Conservation (phyloP, 495 filamentous ascomycete genomes). For the Tuber indicum region DNA sequence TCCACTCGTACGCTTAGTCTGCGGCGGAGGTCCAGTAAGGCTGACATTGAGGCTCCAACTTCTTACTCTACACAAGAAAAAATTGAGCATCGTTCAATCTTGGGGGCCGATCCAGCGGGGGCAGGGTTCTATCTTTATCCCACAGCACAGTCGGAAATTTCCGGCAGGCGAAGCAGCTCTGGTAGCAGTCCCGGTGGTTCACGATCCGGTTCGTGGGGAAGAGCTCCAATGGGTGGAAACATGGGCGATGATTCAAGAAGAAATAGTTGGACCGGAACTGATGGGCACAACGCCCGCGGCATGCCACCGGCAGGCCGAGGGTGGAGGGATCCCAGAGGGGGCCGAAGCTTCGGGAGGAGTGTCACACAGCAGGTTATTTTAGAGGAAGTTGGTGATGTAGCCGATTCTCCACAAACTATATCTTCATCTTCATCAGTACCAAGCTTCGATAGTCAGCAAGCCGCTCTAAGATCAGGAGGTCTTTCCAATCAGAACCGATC, state of each 20-base stretch:
- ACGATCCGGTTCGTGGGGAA: slow-evolving; percentile 11
- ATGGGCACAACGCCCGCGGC: slow-evolving; percentile 13
- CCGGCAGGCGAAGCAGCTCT: slow-evolving; percentile 4
- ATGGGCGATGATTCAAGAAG: slow-evolving; percentile 21
- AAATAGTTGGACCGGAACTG: slow-evolving; percentile 16
- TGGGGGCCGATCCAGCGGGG: slow-evolving; percentile 39
- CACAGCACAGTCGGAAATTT: slow-evolving; percentile 13
- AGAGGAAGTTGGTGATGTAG: slow-evolving; percentile 33
- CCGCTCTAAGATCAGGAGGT: background rate
- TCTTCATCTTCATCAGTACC: background rate
- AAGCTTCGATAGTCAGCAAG: background rate
- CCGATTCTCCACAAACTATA: slow-evolving; percentile 14
- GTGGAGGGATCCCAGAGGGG: slow-evolving; percentile 33
- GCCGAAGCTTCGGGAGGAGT: slow-evolving; percentile 28
- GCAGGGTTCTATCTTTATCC: slow-evolving; percentile 40
- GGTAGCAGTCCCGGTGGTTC: slow-evolving; percentile 10
- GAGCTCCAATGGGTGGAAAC: slow-evolving; percentile 6
- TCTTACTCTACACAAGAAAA: slow-evolving; percentile 34
- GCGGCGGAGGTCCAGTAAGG: slow-evolving; percentile 23
- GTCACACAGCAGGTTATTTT: slow-evolving; percentile 33
- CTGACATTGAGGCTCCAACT: slow-evolving; percentile 12
- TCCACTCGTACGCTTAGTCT: slow-evolving; percentile 21
- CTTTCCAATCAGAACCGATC: background rate
- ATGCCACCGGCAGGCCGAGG: slow-evolving; percentile 17
- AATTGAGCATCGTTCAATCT: slow-evolving; percentile 36